These are phyloP conservation scores for Fusarium brevicatenulatum DNA, from an alignment of 2,329 filamentous ascomycete genomes.

Conservation along the genomic window DNA sequence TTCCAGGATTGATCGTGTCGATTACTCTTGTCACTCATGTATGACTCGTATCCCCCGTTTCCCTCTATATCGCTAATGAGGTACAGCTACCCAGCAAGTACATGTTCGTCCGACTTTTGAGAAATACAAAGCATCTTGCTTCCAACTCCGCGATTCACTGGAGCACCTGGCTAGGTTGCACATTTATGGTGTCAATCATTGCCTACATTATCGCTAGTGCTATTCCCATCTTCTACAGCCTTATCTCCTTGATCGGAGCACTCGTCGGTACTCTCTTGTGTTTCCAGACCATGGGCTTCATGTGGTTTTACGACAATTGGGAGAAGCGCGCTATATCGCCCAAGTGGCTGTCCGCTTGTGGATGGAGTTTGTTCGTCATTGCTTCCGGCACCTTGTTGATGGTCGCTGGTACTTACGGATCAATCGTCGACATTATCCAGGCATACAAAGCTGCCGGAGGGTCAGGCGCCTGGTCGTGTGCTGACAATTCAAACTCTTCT, in stretches of 20 bases:
- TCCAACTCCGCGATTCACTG: slow-evolving; percentile 45
- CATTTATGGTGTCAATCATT: slow-evolving; percentile 32
- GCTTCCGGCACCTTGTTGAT: slow-evolving; percentile 50
- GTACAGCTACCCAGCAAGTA: slow-evolving; percentile 22
- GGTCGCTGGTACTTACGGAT: slow-evolving; percentile 58
- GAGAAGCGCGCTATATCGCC: slow-evolving; percentile 5
- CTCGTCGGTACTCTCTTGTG: slow-evolving; percentile 46
- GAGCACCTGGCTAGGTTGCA: slow-evolving; percentile 47
- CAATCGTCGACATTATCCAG: slow-evolving; percentile 49
- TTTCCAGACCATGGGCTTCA: slow-evolving; percentile 45
- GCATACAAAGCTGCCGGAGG: slow-evolving; percentile 51
- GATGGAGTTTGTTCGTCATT: slow-evolving; percentile 22
- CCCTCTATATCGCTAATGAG: not conserved
- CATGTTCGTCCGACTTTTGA: slow-evolving; percentile 29
- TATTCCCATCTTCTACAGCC: slow-evolving; percentile 41
- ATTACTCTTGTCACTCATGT: slow-evolving; percentile 42
- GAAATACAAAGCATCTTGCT: slow-evolving; percentile 45
- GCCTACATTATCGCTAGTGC: slow-evolving; percentile 44
- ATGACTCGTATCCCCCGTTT: accelerated
- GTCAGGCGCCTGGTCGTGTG: slow-evolving; percentile 53
- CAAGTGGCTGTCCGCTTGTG: slow-evolving; percentile 5
- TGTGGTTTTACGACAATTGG: slow-evolving; percentile 47
- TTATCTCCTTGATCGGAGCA: slow-evolving; percentile 44
- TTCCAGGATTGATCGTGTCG: slow-evolving; percentile 45
- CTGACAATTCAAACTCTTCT: slow-evolving; percentile 53